Conservation (phyloP, 2,329 filamentous ascomycete genomes). For the Cercospora beticola region DNA sequence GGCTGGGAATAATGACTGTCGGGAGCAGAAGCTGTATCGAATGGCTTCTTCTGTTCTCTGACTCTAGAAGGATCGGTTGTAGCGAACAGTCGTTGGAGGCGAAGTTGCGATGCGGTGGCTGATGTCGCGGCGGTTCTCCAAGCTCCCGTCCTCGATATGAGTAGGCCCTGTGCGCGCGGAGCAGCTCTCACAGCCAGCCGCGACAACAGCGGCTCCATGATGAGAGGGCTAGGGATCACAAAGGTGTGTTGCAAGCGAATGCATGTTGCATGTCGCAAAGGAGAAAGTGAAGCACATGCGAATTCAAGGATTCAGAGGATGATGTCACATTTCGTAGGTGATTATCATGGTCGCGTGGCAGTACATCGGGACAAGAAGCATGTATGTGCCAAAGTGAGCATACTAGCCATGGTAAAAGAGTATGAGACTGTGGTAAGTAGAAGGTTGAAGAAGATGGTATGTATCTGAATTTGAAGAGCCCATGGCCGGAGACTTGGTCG, state of each 20-base stretch:
- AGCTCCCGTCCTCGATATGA: slow-evolving; percentile 6
- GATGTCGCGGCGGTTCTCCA: slow-evolving; percentile 20
- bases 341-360: neutral
- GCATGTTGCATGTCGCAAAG: neutral
- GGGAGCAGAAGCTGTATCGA: slow-evolving; percentile 25
- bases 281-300: slow-evolving; percentile 1
- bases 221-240: neutral
- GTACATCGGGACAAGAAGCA: neutral
- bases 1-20: slow-evolving; percentile 37
- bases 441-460: neutral
- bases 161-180: slow-evolving; percentile 15
- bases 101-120: slow-evolving; percentile 5
- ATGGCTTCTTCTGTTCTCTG: slow-evolving; percentile 22
- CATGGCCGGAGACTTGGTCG: neutral
- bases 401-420: neutral
- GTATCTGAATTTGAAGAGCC: neutral
- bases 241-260: neutral
- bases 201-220: slow-evolving; percentile 35
- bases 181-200: slow-evolving; percentile 31
- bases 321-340: slow-evolving; percentile 1
- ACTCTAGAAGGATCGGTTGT: slow-evolving; percentile 8
- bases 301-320: neutral
- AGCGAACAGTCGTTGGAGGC: slow-evolving; percentile 15
- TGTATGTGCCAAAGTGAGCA: neutral
- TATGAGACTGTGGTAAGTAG: neutral